Percentiles rank a stretch among this genome's conserved stretches.
Evolutionary conservation across 345 rosid species (phyloP).

Genomic region (Eucalyptus sp.): DNA sequence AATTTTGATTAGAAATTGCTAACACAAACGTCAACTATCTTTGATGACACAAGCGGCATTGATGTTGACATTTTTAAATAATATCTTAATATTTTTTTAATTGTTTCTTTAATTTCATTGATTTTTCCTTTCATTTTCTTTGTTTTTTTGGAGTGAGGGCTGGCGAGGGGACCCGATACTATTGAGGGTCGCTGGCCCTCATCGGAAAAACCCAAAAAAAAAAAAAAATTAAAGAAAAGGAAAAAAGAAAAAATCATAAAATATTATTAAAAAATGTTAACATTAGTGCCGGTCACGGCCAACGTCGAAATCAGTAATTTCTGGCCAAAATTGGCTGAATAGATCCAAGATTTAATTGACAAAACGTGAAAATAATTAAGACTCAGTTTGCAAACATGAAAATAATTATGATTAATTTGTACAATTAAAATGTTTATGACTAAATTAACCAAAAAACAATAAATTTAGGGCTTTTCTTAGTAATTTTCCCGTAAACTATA

Average conservation of each 20-base stretch:
- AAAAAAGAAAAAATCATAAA: too few relatives aligned
- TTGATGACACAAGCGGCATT: too few relatives aligned
- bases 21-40: rapidly evolving
- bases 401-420: rapidly evolving
- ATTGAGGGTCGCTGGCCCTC: rapidly evolving
- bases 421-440: too few relatives aligned
- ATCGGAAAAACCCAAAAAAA: too few relatives aligned
- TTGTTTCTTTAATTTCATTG: background rate
- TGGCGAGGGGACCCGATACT: background rate
- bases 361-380: too few relatives aligned
- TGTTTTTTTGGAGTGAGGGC: background rate
- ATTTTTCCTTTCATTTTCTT: background rate
- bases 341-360: rapidly evolving
- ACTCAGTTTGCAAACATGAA: rapidly evolving
- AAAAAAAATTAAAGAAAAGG: too few relatives aligned
- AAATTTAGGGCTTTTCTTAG: rapidly evolving
- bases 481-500: background rate
- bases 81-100: too few relatives aligned
- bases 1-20: too few relatives aligned
- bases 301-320: rapidly evolving
- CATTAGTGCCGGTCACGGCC: rapidly evolving
- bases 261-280: too few relatives aligned
- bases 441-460: rapidly evolving
- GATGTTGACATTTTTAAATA: too few relatives aligned
- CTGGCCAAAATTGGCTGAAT: rapidly evolving